phyloP scores from a whole-genome alignment of 73 alveolate genomes.

The Effrenium voratum region DNA sequence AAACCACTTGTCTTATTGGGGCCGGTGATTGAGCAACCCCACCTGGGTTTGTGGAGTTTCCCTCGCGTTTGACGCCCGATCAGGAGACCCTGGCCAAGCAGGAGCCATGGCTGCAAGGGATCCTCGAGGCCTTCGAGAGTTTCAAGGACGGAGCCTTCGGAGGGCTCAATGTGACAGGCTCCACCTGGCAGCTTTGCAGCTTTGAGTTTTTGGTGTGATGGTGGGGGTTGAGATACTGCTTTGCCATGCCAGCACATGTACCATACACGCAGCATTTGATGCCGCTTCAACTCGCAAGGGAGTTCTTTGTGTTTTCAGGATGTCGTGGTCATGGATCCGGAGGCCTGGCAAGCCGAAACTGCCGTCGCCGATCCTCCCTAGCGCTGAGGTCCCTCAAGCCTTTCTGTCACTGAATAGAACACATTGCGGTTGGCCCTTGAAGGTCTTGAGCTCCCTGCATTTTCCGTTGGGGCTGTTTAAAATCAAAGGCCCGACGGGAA shows the following conservation, averaged over 20 bases:
- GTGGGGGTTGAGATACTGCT: too few relatives aligned
- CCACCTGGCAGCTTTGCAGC: too few relatives aligned
- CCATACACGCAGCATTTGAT: too few relatives aligned
- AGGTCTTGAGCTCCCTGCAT: too few relatives aligned
- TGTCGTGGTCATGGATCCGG: constrained; percentile 86
- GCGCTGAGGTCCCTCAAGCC: background rate
- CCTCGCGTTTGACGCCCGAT: background rate
- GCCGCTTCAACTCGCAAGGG: too few relatives aligned
- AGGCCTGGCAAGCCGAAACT: background rate
- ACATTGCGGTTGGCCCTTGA: too few relatives aligned
- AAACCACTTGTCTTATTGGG: background rate
- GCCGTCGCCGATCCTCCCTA: background rate
- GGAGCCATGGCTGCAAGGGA: constrained; percentile 85
- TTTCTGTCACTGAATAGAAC: too few relatives aligned
- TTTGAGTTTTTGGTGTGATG: too few relatives aligned
- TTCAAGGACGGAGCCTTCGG: constrained; percentile 20
- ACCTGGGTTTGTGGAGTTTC: background rate
- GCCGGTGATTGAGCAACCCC: background rate
- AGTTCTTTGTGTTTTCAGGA: too few relatives aligned
- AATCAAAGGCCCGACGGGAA: too few relatives aligned
- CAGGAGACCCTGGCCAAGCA: constrained; percentile 91
- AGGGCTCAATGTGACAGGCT: background rate
- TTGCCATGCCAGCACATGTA: too few relatives aligned
- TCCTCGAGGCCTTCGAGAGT: constrained; percentile 64
- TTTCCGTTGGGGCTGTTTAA: too few relatives aligned